A percentile compares a stretch with the other conserved stretches of the same genome.
Conservation (phyloP, 768 basidiomycete species). For the Suillus clintonianus region DNA sequence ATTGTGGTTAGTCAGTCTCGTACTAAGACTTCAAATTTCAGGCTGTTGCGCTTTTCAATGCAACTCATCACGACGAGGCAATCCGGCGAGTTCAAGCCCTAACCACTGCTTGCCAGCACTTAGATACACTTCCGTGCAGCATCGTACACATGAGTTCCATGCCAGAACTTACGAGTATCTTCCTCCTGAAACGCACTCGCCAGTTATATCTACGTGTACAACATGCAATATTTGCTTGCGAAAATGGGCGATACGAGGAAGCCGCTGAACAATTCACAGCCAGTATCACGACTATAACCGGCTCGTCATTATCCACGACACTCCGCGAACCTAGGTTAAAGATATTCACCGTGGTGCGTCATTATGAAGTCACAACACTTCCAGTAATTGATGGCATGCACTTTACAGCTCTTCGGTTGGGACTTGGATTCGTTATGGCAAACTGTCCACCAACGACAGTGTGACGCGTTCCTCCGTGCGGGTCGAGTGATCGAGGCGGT, state of each 20-base stretch:
- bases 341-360: background rate
- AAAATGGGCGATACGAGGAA: background rate
- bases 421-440: background rate
- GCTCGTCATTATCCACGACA: background rate
- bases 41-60: background rate
- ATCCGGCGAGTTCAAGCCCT: background rate
- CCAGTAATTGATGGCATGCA: background rate
- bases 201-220: background rate
- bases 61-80: background rate
- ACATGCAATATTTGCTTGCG: background rate
- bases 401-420: background rate
- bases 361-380: background rate
- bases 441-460: background rate
- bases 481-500: background rate
- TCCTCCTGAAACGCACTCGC: background rate
- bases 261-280: background rate
- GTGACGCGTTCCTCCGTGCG: background rate
- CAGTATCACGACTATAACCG: background rate
- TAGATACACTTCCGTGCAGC: background rate
- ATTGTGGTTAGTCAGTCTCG: background rate
- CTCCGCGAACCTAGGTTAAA: background rate
- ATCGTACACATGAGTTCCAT: background rate
- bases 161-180: background rate
- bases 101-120: background rate
- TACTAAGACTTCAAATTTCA: background rate